Percentiles rank a stretch among this genome's conserved stretches.
phyloP scores from a whole-genome alignment of 163 green algal species.

The Chloromonas sp. region DNA sequence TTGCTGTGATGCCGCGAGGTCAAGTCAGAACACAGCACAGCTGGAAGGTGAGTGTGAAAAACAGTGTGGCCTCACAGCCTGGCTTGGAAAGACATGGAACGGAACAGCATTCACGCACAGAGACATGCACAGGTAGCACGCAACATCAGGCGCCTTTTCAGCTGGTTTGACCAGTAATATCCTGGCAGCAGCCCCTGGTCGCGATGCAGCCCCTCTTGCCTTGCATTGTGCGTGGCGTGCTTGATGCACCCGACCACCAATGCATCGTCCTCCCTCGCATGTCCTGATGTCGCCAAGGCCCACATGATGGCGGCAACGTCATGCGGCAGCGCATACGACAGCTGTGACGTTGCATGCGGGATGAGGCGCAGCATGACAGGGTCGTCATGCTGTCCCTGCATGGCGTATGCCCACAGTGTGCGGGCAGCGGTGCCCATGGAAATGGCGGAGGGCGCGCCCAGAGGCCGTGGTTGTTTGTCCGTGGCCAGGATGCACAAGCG shows the following conservation, averaged over 20 bases:
- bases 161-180: background rate
- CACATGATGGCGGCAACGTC: conserved; percentile 20
- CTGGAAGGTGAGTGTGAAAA: too few species aligned
- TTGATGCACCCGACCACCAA: conserved; percentile 9
- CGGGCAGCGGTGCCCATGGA: background rate
- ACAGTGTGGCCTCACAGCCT: too few species aligned
- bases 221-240: conserved; percentile 4
- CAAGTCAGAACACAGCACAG: too few species aligned
- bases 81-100: too few species aligned
- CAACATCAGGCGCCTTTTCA: background rate
- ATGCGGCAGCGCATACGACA: conserved; percentile 10
- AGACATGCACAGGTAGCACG: background rate
- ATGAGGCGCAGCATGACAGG: background rate
- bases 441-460: background rate
- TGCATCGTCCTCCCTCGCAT: background rate
- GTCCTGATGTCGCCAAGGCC: conserved; percentile 13
- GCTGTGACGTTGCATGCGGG: background rate
- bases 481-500: too few species aligned
- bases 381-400: conserved; percentile 8
- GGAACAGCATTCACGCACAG: too few species aligned
- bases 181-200: background rate
- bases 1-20: background rate
- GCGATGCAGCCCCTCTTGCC: background rate
- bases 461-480: too few species aligned
- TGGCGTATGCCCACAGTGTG: conserved; percentile 6